Percentiles rank a stretch among this genome's conserved stretches.
Conservation (phyloP, 495 filamentous ascomycete species). For the Pyrenula aspistea region DNA sequence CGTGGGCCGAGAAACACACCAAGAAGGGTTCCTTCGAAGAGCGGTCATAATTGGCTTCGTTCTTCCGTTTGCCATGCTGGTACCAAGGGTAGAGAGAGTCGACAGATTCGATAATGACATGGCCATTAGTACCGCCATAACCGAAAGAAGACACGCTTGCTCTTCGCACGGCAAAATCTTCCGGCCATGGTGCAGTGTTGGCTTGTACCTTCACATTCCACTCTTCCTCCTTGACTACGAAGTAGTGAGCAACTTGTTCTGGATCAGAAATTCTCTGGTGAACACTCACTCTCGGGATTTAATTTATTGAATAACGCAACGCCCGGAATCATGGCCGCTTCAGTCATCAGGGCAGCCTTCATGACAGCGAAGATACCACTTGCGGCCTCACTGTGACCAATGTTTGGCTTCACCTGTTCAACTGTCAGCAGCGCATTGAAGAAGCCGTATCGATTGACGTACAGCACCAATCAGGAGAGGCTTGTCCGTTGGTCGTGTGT, state of each 20-base stretch:
- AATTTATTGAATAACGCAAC: slow-evolving; percentile 4
- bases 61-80: slow-evolving; percentile 1
- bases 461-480: slow-evolving; percentile 6
- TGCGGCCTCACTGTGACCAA: slow-evolving; percentile 20
- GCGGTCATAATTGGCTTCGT: slow-evolving; percentile 2
- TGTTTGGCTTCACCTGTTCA: slow-evolving; percentile 18
- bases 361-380: slow-evolving; percentile 16
- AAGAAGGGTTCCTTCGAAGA: background rate
- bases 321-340: slow-evolving; percentile 18
- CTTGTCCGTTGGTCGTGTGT: slow-evolving; percentile 1
- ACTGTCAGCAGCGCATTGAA: too few relatives aligned
- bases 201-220: slow-evolving; percentile 13
- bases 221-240: slow-evolving; percentile 18
- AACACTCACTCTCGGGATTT: slow-evolving; percentile 15
- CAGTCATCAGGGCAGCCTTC: slow-evolving; percentile 14
- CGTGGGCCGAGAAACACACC: background rate
- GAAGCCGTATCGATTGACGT: too few relatives aligned
- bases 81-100: background rate
- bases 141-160: slow-evolving; percentile 23
- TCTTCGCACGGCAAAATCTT: slow-evolving; percentile 18
- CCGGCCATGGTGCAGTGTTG: slow-evolving; percentile 8
- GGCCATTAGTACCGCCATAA: slow-evolving; percentile 29
- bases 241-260: too few relatives aligned
- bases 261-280: too few relatives aligned
- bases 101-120: slow-evolving; percentile 9